Conservation (phyloP, 2,329 filamentous ascomycete species). For the Ascocoryne sarcoides region DNA sequence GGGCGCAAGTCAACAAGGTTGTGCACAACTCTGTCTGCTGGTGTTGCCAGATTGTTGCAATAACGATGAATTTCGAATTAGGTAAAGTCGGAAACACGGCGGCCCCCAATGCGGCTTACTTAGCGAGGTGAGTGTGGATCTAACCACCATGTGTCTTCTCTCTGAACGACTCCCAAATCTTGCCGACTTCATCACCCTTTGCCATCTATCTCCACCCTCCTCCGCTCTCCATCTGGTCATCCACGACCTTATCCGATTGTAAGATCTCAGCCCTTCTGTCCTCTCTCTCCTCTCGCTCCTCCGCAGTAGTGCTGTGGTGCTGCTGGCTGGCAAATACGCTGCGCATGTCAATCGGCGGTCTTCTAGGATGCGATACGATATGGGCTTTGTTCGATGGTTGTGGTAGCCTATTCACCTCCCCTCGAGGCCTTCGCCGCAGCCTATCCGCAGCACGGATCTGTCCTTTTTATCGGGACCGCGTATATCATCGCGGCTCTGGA, state of each 20-base stretch:
- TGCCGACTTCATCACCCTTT: too few species aligned
- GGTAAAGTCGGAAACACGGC: too few species aligned
- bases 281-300: conserved; percentile 3
- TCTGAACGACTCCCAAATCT: too few species aligned
- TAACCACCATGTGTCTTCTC: too few species aligned
- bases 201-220: conserved; percentile 19
- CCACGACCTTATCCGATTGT: conserved; percentile 21
- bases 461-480: conserved; percentile 14
- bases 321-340: conserved; percentile 12
- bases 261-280: conserved; percentile 18
- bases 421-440: conserved; percentile 9
- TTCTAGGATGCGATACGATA: conserved; percentile 11
- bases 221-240: conserved; percentile 26
- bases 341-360: conserved; percentile 9
- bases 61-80: too few species aligned
- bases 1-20: too few species aligned
- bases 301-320: conserved; percentile 3
- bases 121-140: too few species aligned
- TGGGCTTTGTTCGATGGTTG: conserved; percentile 13
- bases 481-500: conserved; percentile 5
- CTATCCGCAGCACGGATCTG: conserved; percentile 17
- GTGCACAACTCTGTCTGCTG: too few species aligned
- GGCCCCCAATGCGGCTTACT: too few species aligned
- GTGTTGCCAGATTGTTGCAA: too few species aligned
- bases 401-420: conserved; percentile 19